phyloP scores from a whole-genome alignment of 2,329 filamentous ascomycete genomes.

The Colletotrichum falcatum region DNA sequence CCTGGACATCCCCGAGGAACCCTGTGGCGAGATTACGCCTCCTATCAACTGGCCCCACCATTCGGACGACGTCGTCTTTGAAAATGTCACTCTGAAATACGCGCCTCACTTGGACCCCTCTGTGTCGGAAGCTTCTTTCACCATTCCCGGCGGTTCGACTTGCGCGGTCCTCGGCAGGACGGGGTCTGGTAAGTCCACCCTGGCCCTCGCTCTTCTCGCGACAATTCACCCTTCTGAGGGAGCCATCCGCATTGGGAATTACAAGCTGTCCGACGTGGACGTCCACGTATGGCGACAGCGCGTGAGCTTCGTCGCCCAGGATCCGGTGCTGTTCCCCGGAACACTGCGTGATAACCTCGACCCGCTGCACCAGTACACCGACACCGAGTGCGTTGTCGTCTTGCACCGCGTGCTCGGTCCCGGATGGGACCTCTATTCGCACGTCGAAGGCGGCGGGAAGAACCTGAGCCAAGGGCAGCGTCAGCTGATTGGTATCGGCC shows the following conservation, averaged over 20 bases:
- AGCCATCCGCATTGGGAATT: constrained; percentile 64
- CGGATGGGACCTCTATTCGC: constrained; percentile 60
- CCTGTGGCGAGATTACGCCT: constrained; percentile 73
- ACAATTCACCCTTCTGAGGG: constrained; percentile 65
- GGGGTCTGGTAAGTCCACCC: constrained; percentile 87
- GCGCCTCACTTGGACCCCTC: constrained; percentile 82
- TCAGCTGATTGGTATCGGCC: constrained; percentile 70
- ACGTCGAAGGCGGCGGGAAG: constrained; percentile 69
- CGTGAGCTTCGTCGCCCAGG: constrained; percentile 73
- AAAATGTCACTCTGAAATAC: constrained; percentile 83
- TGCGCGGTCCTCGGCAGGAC: constrained; percentile 83
- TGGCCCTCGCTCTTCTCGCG: constrained; percentile 69
- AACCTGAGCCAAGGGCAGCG: constrained; percentile 73
- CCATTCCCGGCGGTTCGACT: constrained; percentile 74
- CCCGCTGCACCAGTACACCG: constrained; percentile 69
- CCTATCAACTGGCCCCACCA: constrained; percentile 82
- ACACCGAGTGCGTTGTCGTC: constrained; percentile 61
- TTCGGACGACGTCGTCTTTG: constrained; percentile 79
- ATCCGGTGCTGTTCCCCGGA: constrained; percentile 71
- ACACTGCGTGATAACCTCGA: constrained; percentile 75
- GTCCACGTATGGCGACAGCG: constrained; percentile 67
- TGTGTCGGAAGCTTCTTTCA: constrained; percentile 75
- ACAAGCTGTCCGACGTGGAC: constrained; percentile 65
- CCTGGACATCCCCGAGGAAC: constrained; percentile 81
- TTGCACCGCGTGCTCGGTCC: constrained; percentile 70